A percentile compares a stretch with the other conserved stretches of the same genome.
These are phyloP conservation scores for Populus tremula DNA, from an alignment of 345 rosid genomes.

Conservation along the genomic window DNA sequence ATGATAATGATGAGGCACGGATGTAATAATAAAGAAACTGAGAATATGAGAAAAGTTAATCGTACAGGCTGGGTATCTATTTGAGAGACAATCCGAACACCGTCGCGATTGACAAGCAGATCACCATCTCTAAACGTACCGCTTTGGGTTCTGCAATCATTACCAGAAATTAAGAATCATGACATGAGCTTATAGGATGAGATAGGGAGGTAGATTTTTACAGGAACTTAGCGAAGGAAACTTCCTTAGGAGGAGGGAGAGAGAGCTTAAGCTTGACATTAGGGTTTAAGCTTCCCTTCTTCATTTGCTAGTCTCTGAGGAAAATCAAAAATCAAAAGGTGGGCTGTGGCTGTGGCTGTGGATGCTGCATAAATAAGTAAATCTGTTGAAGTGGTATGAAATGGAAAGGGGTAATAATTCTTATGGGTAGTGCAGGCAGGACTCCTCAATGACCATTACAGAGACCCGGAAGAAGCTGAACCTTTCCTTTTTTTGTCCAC, in stretches of 20 bases:
- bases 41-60: neutral
- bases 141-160: conserved; percentile 58
- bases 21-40: too few relatives aligned
- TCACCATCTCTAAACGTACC: conserved; percentile 94
- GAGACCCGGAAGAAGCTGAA: conserved; percentile 12
- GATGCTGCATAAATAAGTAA: neutral
- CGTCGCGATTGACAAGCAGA: conserved; percentile 87
- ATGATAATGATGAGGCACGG: too few relatives aligned
- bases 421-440: neutral
- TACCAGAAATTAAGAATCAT: neutral
- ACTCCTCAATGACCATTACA: neutral
- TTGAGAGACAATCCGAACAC: conserved; percentile 72
- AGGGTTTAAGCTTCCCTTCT: conserved; percentile 55
- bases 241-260: conserved; percentile 51
- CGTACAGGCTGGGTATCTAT: conserved; percentile 59
- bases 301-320: conserved; percentile 36
- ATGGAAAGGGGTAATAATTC: neutral
- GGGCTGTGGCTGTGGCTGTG: neutral
- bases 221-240: conserved; percentile 66
- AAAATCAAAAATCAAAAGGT: neutral
- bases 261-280: conserved; percentile 47
- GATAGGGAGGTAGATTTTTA: conserved; percentile 18
- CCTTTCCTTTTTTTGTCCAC: neutral
- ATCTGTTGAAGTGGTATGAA: neutral
- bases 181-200: neutral